Evolutionary conservation across 1,284 basidiomycete genomes (phyloP).

Genomic region (Irpex lacteus): DNA sequence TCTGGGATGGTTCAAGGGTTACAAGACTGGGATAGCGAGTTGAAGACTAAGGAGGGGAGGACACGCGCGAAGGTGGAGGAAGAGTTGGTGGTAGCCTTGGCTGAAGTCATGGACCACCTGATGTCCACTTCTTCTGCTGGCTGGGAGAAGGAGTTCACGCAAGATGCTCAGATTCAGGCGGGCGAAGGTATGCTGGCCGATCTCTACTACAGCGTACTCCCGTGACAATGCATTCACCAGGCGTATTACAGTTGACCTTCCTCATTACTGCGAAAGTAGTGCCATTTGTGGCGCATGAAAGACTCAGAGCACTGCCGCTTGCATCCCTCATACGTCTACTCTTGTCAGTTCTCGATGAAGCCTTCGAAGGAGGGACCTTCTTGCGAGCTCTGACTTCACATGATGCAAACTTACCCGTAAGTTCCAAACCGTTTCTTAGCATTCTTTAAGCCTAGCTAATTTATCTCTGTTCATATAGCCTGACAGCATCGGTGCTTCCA

Average conservation of each 20-base stretch:
- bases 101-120: slow-evolving; percentile 69
- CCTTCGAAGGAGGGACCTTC: slow-evolving; percentile 52
- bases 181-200: slow-evolving; percentile 21
- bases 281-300: slow-evolving; percentile 46
- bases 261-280: slow-evolving; percentile 58
- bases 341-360: slow-evolving; percentile 45
- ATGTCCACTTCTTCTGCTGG: slow-evolving; percentile 31
- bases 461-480: slow-evolving; percentile 13
- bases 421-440: not conserved
- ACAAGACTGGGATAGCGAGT: slow-evolving; percentile 45
- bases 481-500: slow-evolving; percentile 29
- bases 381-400: slow-evolving; percentile 21
- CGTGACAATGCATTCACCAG: slow-evolving; percentile 18
- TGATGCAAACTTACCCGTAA: not conserved
- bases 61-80: slow-evolving; percentile 49
- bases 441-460: not conserved
- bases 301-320: slow-evolving; percentile 53
- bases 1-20: slow-evolving; percentile 64
- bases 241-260: slow-evolving; percentile 36
- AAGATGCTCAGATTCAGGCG: slow-evolving; percentile 37
- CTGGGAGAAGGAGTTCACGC: slow-evolving; percentile 67
- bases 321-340: slow-evolving; percentile 22
- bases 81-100: slow-evolving; percentile 62
- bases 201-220: slow-evolving; percentile 15
- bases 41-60: slow-evolving; percentile 19